Evolutionary conservation across 2,329 filamentous ascomycete genomes (phyloP), one percentile per base, ranked within the genome.

Genomic region (Septoria petroselini): DNA sequence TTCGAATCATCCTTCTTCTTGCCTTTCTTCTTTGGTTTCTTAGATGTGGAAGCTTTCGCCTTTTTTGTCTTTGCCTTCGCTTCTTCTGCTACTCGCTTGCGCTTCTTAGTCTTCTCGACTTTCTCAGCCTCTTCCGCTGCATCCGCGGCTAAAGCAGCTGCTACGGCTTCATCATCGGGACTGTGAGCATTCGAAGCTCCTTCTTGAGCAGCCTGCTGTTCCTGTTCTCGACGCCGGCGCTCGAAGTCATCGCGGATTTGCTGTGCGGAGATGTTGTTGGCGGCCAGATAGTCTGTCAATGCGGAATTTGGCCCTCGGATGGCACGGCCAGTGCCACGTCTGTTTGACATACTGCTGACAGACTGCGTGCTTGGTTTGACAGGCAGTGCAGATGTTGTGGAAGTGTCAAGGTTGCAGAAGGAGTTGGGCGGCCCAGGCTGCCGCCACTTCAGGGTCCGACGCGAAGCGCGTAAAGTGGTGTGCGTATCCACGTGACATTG

Each of bases 181-280:
- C 67, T 69, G 30, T 68, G 68, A 6, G 53, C 62, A 18, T 58
- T 59, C 27, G 63, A 55, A 8, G 38, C 34, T 8, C 34, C 31
- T 4, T 47, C 31, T 19, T 68, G 68, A 25, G 65, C 61, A 4
- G 7, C 11, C 41, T 74, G 70, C 44, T 68, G 68, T 50, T 74
- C 71, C 33, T 75, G 74, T 56, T 78, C 70, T 59, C 71, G 69
- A 15, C 76, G 61, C 29, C 82, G 77, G 48, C 76, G 73, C 53
- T 76, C 74, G 62, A 81, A 80, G 43, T 82, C 80, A 58, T 79
- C 71, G 38, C 77, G 75, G 53, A 85, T 84, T 59, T 83, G 79
- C 45, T 74, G 73, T 2, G 82, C 82, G 17, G 81, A 87, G 58
- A 89, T 89, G 61, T 88, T 88, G 67, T 87, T 83, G 2, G 84